Percentiles rank a stretch among this genome's conserved stretches.
Evolutionary conservation across 345 rosid species (phyloP).

Genomic region (Salix dunnii): DNA sequence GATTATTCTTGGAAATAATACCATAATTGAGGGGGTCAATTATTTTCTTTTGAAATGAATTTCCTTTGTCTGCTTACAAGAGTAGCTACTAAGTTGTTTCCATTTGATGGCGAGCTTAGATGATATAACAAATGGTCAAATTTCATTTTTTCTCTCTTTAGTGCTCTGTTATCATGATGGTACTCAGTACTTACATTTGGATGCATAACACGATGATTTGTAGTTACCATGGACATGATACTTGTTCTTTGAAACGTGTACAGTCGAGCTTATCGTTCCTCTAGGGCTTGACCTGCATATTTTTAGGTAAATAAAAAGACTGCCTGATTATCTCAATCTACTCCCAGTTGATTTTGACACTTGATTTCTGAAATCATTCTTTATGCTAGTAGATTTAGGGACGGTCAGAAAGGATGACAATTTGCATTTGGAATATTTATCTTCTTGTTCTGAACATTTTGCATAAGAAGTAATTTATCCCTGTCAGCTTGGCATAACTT

Average conservation of each 20-base stretch:
- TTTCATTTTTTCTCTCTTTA: background rate
- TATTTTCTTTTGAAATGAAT: background rate
- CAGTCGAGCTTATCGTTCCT: background rate
- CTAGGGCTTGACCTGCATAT: background rate
- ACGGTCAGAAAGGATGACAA: no score
- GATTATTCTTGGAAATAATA: background rate
- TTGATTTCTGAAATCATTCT: background rate
- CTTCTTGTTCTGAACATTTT: no score
- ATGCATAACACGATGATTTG: background rate
- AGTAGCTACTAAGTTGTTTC: background rate
- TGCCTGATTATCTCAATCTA: background rate
- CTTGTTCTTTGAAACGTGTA: background rate
- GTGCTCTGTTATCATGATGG: background rate
- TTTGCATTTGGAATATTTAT: no score
- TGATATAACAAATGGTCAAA: background rate
- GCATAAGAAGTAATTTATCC: no score
- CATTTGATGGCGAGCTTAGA: no score
- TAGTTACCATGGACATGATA: background rate
- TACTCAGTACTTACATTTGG: no score
- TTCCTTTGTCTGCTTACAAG: background rate
- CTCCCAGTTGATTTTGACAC: background rate
- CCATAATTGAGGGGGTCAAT: background rate
- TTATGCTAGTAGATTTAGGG: no score
- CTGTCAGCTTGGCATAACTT: no score
- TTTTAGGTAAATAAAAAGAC: background rate